phyloP scores from a whole-genome alignment of 169 alveolate genomes.

The Babesia caballi region DNA sequence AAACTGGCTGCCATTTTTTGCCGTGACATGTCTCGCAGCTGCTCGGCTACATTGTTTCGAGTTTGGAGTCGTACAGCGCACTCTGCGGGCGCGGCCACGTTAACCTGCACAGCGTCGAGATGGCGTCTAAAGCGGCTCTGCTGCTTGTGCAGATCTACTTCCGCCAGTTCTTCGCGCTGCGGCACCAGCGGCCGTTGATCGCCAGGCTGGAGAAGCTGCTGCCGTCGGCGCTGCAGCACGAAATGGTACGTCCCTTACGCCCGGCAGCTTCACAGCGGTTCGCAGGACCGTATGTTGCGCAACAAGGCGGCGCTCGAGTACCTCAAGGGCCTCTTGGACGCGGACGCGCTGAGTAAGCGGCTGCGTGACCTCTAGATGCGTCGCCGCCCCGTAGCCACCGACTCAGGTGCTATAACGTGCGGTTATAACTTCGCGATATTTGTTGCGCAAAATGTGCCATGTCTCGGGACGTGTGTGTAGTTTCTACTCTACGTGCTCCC shows the following conservation, averaged over 20 bases:
- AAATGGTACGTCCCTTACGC: constrained; percentile 3
- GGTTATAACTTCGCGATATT: no score
- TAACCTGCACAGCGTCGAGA: constrained; percentile 34
- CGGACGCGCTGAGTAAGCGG: constrained; percentile 22
- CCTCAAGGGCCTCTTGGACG: constrained; percentile 13
- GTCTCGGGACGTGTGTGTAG: no score
- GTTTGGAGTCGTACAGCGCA: constrained; percentile 31
- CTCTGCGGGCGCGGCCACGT: background rate
- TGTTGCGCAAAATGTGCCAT: no score
- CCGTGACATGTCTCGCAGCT: no score
- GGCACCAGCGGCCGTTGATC: constrained; percentile 38
- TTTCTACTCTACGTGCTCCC: no score
- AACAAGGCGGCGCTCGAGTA: constrained; percentile 47
- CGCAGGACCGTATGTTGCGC: constrained; percentile 27
- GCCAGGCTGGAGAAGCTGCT: constrained; percentile 21
- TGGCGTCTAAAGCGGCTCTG: constrained; percentile 20
- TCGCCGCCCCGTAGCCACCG: background rate
- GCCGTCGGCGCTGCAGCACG: constrained; percentile 26
- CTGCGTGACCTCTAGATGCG: constrained; percentile 2
- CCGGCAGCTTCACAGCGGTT: background rate
- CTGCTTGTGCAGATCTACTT: constrained; percentile 38
- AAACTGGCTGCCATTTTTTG: no score
- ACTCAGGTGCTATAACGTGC: no score
- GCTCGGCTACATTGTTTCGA: constrained; percentile 18
- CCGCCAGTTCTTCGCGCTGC: constrained; percentile 30